phyloP scores from a whole-genome alignment of 208 protist genomes.

The Crithidia brevicula region DNA sequence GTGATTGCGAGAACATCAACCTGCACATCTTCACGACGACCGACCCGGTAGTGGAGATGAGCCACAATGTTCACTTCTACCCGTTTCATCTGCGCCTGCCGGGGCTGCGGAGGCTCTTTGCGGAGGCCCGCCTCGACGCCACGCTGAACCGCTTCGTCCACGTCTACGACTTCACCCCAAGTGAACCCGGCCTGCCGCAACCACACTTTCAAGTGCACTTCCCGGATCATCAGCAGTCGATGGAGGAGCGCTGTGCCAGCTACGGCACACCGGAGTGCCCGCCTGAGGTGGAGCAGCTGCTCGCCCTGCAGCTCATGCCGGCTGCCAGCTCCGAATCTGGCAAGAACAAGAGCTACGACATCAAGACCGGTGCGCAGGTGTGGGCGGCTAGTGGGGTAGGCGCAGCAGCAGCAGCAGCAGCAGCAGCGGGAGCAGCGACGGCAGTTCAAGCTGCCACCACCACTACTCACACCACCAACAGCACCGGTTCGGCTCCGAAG shows the following conservation, averaged over 20 bases:
- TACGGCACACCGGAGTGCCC: constrained; percentile 77
- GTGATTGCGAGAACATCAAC: constrained; percentile 86
- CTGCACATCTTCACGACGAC: constrained; percentile 90
- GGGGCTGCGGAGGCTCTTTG: constrained; percentile 57
- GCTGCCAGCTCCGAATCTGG: constrained; percentile 86
- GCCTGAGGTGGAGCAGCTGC: constrained; percentile 77
- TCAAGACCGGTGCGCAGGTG: constrained; percentile 71
- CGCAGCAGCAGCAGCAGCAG: constrained; percentile 10
- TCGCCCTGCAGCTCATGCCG: constrained; percentile 66
- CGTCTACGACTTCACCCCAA: constrained; percentile 93
- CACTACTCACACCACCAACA: no score
- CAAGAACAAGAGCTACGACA: constrained; percentile 89
- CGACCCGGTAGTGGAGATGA: constrained; percentile 92
- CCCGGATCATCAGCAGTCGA: constrained; percentile 68
- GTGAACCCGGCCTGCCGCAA: constrained; percentile 54
- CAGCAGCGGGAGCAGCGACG: constrained; percentile 18
- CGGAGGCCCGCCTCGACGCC: constrained; percentile 65
- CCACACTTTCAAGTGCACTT: constrained; percentile 82
- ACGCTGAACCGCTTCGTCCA: constrained; percentile 87
- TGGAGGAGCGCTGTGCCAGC: constrained; percentile 70
- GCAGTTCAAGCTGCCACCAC: neutral
- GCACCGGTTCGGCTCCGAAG: no score
- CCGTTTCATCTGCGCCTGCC: constrained; percentile 86
- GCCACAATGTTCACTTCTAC: constrained; percentile 82
- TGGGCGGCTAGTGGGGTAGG: constrained; percentile 40